Evolutionary conservation across 257 asterid species (phyloP), one percentile per base, ranked within the genome.

Genomic region (Thymus quinquecostatus): DNA sequence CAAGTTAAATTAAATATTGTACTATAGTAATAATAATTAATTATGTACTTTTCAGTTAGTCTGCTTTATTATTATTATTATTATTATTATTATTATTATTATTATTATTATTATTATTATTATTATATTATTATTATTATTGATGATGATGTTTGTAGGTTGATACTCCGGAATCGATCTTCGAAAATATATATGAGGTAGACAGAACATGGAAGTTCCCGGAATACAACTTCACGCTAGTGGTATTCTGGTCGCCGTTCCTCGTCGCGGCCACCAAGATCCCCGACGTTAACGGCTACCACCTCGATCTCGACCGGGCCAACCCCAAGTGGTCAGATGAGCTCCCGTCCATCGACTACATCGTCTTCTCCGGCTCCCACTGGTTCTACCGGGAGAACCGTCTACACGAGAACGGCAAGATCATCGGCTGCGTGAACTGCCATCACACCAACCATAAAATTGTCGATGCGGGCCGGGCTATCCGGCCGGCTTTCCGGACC

Each of bases 361-460:
- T 75, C 0, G 41, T 87, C 30, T 75, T 87, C 79, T 85, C 88
- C 6, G 82, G 38, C 29, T 87, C 71, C 43, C 88, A 79, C 55
- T 87, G 90, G 90, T 83, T 85, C 43, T 63, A 72, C 67, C 72
- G 90, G 14, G 77, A 60, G 5, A 74, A 81, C 82, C 68, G 56
- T 49, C 34, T 87, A 0, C 77, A 87, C 79, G 79, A 81, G 72
- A 58, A 43, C 0, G 79, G 74, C 34, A 60, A 63, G 0, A 70
- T 82, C 57, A 13, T 76, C 48, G 92, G 92, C 45, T 86, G 92
- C 53, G 69, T 82, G 1, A 79, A 76, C 58, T 86, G 87, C 83
- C 3, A 76, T 78, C 13, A 41, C 65, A 2, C 70, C 79, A 1
- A 68, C 44, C 21, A 21, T 6, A 75, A 21, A 21, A 21, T 21